A percentile compares a stretch with the other conserved stretches of the same genome.
Conservation (phyloP, 2,329 filamentous ascomycete genomes). For the Cordyceps farinosa region DNA sequence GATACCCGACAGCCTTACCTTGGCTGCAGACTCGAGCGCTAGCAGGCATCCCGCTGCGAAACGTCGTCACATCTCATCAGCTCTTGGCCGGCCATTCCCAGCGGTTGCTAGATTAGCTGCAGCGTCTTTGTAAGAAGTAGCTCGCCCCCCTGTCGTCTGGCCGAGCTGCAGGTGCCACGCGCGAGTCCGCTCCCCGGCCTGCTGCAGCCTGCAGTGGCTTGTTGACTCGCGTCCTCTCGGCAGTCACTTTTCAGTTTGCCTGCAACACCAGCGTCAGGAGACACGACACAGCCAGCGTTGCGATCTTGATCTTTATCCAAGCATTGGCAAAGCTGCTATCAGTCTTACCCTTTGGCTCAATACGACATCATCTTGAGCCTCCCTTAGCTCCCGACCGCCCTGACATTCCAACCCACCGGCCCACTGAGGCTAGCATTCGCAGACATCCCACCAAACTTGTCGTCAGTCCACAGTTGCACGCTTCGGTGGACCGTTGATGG, state of each 20-base stretch:
- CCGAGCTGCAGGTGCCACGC: constrained; percentile 12
- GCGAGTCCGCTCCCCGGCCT: not conserved
- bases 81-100: not conserved
- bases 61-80: constrained; percentile 3
- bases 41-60: constrained; percentile 12
- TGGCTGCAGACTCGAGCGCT: constrained; percentile 3
- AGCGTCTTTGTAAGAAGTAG: not conserved
- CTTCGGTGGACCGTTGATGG: constrained; percentile 3
- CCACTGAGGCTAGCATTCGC: constrained; percentile 11
- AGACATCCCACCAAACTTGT: not conserved
- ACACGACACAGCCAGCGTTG: not conserved
- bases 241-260: not conserved
- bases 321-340: not conserved
- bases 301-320: not conserved
- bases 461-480: not conserved
- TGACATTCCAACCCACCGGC: constrained; percentile 6
- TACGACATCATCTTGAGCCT: not conserved
- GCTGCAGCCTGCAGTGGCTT: not conserved
- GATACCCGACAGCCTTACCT: constrained; percentile 1
- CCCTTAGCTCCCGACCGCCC: constrained; percentile 2
- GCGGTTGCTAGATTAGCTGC: constrained; percentile 1
- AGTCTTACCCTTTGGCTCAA: not conserved
- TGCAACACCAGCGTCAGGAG: not conserved
- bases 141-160: not conserved
- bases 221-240: constrained; percentile 1